Evolutionary conservation across 371 early-diverging fungal species (phyloP).

Genomic region (Rhizopus delemar): DNA sequence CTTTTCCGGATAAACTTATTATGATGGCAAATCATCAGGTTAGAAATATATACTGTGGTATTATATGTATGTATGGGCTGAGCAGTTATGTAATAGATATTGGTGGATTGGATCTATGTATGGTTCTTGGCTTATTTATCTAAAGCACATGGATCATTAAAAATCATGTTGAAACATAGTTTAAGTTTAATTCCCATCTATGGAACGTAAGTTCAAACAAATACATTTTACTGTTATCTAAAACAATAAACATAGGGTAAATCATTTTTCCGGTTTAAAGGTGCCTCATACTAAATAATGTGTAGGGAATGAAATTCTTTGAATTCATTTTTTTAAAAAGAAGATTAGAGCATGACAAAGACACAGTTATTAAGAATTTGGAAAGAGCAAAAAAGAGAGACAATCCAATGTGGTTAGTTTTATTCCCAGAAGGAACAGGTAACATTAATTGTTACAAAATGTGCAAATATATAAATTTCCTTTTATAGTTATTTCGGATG

Average conservation of each 20-base stretch:
- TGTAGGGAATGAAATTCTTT: constrained; percentile 84
- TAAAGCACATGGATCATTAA: constrained; percentile 72
- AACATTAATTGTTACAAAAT: not conserved
- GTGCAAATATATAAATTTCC: too few species aligned
- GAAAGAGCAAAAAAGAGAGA: constrained; percentile 31
- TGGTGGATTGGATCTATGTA: constrained; percentile 90
- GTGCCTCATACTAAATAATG: not conserved
- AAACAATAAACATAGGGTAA: constrained; percentile 19
- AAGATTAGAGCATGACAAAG: constrained; percentile 74
- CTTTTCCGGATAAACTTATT: constrained; percentile 52
- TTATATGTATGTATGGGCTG: not conserved
- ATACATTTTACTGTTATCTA: constrained; percentile 1
- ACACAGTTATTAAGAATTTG: constrained; percentile 50
- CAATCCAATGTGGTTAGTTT: constrained; percentile 79
- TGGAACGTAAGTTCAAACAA: constrained; percentile 64
- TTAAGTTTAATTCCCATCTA: constrained; percentile 79
- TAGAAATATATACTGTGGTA: not conserved
- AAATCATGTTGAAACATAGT: constrained; percentile 82
- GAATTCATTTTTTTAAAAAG: constrained; percentile 87
- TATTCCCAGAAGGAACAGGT: constrained; percentile 93
- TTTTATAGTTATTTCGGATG: constrained; percentile 51
- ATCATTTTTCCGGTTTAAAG: constrained; percentile 10
- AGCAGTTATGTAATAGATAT: constrained; percentile 49
- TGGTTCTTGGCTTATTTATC: constrained; percentile 74
- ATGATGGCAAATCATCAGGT: constrained; percentile 84